These are phyloP conservation scores for Acer campestre DNA, from an alignment of 345 rosid species.

Conservation along the genomic window DNA sequence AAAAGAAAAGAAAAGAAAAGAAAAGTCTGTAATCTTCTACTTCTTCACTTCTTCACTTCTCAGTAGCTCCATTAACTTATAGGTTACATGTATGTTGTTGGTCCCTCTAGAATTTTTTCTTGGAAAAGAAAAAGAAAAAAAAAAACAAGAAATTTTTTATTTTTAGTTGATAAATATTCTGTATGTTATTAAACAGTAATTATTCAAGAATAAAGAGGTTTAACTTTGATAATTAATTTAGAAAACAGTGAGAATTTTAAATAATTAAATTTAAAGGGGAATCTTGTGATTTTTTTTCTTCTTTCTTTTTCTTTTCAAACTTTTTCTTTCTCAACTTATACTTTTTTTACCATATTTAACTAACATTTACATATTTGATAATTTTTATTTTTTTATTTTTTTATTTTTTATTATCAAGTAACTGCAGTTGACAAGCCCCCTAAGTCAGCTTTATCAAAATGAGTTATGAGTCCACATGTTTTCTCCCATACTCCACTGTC, in stretches of 20 bases:
- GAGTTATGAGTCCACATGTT: conserved; percentile 6
- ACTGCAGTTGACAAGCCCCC: conserved; percentile 8
- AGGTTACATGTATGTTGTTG: not conserved
- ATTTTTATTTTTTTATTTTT: no score
- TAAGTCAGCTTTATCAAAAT: conserved; percentile 14
- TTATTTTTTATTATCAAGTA: no score
- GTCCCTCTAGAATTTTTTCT: conserved; percentile 15
- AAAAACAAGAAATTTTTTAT: not conserved
- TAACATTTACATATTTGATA: not conserved
- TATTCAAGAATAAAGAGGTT: not conserved
- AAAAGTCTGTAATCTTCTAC: conserved; percentile 25
- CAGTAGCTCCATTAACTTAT: conserved; percentile 28
- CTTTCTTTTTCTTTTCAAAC: not conserved
- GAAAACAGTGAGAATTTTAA: not conserved
- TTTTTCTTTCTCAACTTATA: not conserved
- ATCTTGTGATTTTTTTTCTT: not conserved
- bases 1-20: conserved; percentile 25
- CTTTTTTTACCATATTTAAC: not conserved
- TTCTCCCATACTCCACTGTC: not conserved
- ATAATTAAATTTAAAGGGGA: not conserved
- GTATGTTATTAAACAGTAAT: not conserved
- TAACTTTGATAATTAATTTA: not conserved
- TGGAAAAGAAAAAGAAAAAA: conserved; percentile 28
- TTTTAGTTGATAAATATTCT: not conserved
- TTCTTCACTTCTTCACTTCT: conserved; percentile 27